Percentiles rank a stretch among this genome's conserved stretches.
Conservation (phyloP, 2,329 filamentous ascomycete genomes). For the Fusarium sp. region DNA sequence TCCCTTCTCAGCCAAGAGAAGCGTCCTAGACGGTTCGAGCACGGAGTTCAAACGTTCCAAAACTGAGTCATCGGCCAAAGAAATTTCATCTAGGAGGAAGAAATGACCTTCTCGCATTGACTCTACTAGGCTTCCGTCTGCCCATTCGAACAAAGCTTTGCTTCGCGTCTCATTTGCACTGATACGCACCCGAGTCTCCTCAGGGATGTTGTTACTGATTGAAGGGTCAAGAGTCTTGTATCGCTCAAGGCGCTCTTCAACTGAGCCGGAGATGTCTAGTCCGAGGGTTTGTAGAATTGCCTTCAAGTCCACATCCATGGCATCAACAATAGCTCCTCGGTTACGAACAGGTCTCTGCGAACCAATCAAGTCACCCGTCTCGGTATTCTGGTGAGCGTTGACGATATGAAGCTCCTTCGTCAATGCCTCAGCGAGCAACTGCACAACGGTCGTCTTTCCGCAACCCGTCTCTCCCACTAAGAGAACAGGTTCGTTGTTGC, state of each 20-base stretch:
- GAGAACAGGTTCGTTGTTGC: conserved; percentile 92
- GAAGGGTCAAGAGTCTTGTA: conserved; percentile 68
- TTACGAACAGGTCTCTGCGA: conserved; percentile 94
- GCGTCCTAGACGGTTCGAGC: conserved; percentile 86
- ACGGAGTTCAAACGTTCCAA: conserved; percentile 97
- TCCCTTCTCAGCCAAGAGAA: conserved; percentile 95
- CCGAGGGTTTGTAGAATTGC: conserved; percentile 60
- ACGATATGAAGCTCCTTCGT: conserved; percentile 85
- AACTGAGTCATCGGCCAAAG: conserved; percentile 96
- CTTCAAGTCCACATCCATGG: conserved; percentile 73
- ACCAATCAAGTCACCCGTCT: conserved; percentile 96
- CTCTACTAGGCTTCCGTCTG: conserved; percentile 90
- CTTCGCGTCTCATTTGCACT: conserved; percentile 69
- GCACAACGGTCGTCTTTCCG: conserved; percentile 96
- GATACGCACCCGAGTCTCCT: conserved; percentile 63
- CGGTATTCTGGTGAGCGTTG: conserved; percentile 98
- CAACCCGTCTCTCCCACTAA: conserved; percentile 97
- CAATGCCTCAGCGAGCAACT: conserved; percentile 87
- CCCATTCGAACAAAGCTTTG: conserved; percentile 95
- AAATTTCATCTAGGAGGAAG: conserved; percentile 98
- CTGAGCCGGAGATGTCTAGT: conserved; percentile 56
- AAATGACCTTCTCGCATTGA: conserved; percentile 92
- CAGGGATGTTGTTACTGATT: conserved; percentile 62
- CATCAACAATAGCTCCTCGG: conserved; percentile 76
- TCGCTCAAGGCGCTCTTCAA: conserved; percentile 69